These are phyloP conservation scores for Salix viminalis DNA, from an alignment of 345 rosid species.

Conservation along the genomic window DNA sequence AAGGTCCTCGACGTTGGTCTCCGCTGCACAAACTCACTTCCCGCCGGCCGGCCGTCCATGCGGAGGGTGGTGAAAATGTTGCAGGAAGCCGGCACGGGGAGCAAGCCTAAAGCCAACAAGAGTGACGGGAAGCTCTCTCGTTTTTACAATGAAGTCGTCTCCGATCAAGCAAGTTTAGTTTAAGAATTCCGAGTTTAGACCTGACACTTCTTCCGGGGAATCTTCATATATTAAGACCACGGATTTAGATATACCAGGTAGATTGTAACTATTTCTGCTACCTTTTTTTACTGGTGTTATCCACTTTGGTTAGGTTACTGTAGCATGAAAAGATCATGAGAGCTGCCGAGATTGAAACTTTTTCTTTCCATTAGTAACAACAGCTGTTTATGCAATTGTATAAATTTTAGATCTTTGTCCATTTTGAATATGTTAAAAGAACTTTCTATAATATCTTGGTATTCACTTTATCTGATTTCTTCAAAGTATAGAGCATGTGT, in stretches of 20 bases:
- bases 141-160: conserved; percentile 56
- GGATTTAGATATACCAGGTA: conserved; percentile 15
- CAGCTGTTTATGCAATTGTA: conserved; percentile 11
- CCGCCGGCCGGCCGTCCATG: conserved; percentile 83
- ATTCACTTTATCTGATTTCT: too few relatives aligned
- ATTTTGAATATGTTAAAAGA: too few relatives aligned
- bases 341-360: not conserved
- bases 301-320: conserved; percentile 5
- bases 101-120: conserved; percentile 21
- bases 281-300: not conserved
- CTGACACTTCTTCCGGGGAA: not conserved
- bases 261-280: not conserved
- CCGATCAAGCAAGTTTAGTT: conserved; percentile 29
- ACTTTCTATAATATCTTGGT: too few relatives aligned
- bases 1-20: conserved; percentile 67
- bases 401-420: not conserved
- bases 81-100: conserved; percentile 45
- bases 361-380: not conserved
- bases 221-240: not conserved
- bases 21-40: conserved; percentile 67
- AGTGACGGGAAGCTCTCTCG: conserved; percentile 68
- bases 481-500: too few relatives aligned
- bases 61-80: conserved; percentile 84
- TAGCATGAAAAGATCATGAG: not conserved
- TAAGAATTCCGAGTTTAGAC: conserved; percentile 4